phyloP scores from a whole-genome alignment of 768 basidiomycete species.

The Krasilnikovozyma curviuscula region DNA sequence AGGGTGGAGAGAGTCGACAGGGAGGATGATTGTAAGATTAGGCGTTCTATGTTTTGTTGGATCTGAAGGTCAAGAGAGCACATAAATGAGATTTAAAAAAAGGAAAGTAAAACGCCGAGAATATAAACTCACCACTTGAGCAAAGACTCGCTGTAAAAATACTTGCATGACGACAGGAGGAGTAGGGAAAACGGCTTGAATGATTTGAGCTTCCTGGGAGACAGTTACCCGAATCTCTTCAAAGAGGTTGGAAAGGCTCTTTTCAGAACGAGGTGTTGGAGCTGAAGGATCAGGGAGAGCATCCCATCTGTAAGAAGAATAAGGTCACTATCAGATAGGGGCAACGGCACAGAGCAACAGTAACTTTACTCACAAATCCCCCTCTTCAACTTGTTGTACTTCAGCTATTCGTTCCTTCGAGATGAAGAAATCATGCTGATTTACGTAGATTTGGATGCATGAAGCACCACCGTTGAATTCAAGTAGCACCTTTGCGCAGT shows the following conservation, averaged over 20 bases:
- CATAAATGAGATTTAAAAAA: background rate
- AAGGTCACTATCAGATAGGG: too few species aligned
- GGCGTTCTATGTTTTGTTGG: slow-evolving; percentile 83
- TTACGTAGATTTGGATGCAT: slow-evolving; percentile 95
- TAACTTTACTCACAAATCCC: background rate
- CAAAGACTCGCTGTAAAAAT: slow-evolving; percentile 90
- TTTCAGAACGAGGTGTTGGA: slow-evolving; percentile 54
- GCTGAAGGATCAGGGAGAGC: slow-evolving; percentile 59
- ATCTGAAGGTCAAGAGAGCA: slow-evolving; percentile 38
- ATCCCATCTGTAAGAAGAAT: slow-evolving; percentile 50
- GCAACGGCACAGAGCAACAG: background rate
- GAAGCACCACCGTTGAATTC: slow-evolving; percentile 96
- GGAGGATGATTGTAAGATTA: slow-evolving; percentile 51
- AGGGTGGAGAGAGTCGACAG: slow-evolving; percentile 80
- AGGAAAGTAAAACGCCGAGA: background rate
- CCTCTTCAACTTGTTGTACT: slow-evolving; percentile 31
- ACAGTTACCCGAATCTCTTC: slow-evolving; percentile 76
- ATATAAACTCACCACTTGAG: slow-evolving; percentile 57
- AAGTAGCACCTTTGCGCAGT: slow-evolving; percentile 85
- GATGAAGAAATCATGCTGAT: slow-evolving; percentile 99
- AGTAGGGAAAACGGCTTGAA: slow-evolving; percentile 95
- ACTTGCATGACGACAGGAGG: slow-evolving; percentile 94
- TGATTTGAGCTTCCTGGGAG: slow-evolving; percentile 88
- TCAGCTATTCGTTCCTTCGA: slow-evolving; percentile 48
- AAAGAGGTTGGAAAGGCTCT: slow-evolving; percentile 59